phyloP scores from a whole-genome alignment of 345 rosid genomes.

The Aquilaria sinensis region DNA sequence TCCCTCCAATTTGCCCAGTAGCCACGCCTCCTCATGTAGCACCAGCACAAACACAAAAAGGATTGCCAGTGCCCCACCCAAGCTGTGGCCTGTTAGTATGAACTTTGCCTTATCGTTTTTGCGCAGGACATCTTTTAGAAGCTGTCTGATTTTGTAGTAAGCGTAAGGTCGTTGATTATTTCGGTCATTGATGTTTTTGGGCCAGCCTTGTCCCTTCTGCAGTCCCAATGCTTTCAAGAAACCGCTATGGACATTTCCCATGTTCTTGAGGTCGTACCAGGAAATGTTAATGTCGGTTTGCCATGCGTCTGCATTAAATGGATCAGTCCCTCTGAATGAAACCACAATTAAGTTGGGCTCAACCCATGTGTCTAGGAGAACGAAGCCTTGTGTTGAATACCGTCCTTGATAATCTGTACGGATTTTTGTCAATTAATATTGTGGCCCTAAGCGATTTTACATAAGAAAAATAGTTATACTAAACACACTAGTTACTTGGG shows the following conservation, averaged over 20 bases:
- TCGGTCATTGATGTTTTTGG: slow-evolving; percentile 18
- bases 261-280: slow-evolving; percentile 37
- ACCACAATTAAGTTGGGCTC: slow-evolving; percentile 43
- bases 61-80: slow-evolving; percentile 53
- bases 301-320: slow-evolving; percentile 47
- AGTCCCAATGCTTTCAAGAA: slow-evolving; percentile 61
- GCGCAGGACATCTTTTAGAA: slow-evolving; percentile 22
- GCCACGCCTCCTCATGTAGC: slow-evolving; percentile 32
- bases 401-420: slow-evolving; percentile 25
- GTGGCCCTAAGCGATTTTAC: too few species aligned
- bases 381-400: slow-evolving; percentile 42
- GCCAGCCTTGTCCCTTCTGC: slow-evolving; percentile 37
- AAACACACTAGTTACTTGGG: too few species aligned
- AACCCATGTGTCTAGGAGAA: slow-evolving; percentile 31
- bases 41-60: slow-evolving; percentile 26
- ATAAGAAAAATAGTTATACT: too few species aligned
- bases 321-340: slow-evolving; percentile 59
- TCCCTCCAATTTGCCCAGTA: slow-evolving; percentile 42
- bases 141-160: slow-evolving; percentile 31
- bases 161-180: slow-evolving; percentile 21
- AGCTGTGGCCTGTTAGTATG: slow-evolving; percentile 49
- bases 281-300: slow-evolving; percentile 46
- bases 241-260: slow-evolving; percentile 54
- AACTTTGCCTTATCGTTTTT: slow-evolving; percentile 32
- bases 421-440: background rate